Base-by-base conservation (phyloP, 169 alveolate genomes). In the Eimeria praecox region DNA sequence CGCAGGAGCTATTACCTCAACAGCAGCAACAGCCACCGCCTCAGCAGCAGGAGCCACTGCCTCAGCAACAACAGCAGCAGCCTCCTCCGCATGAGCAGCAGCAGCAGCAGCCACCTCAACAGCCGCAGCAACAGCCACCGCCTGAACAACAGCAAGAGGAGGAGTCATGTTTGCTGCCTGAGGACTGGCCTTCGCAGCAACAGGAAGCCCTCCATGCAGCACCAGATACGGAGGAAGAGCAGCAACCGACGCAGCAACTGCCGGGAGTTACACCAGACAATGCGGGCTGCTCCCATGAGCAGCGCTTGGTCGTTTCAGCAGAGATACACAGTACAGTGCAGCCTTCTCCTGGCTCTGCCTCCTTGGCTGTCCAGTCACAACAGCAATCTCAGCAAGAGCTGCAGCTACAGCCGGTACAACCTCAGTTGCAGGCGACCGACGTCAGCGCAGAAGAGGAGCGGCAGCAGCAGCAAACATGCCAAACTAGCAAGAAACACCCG, bases 231-330 rank as follows among this genome's bases (percentile, higher is more conserved):
- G 82, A 40, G 40, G 82, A 86, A 8, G 93, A 87, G 66, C 59
- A 56, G 44, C 83, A n/a, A 30, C 62, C 59, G 46, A 87, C 93
- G 56, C 93, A 87, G 83, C 93, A 33, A 62, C n/a, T 62, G 82
- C 18, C 35, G 49, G 80, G 30, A 0, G 44, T 42, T n/a, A 33
- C 44, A 56, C n/a, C 93, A 87, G 93, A 87, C 44, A 62, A 46
- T 30, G 66, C 38, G 93, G 56, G 38, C 38, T 14, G 38, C 77
- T 33, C 24, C 10, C 91, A 62, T 27, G 66, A 38, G 82, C 83
- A 87, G 82, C 93, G 93, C 83, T 66, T 40, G 20, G 42, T 87
- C 30, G 22, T 38, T 40, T 22, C 77, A 20, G 64, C 78, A 38
- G 69, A 87, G 82, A 9, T 35, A 30, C 93, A 87, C 73, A 38